Evolutionary conservation across 768 basidiomycete species (phyloP).

Genomic region (Rhodotorula paludigena): DNA sequence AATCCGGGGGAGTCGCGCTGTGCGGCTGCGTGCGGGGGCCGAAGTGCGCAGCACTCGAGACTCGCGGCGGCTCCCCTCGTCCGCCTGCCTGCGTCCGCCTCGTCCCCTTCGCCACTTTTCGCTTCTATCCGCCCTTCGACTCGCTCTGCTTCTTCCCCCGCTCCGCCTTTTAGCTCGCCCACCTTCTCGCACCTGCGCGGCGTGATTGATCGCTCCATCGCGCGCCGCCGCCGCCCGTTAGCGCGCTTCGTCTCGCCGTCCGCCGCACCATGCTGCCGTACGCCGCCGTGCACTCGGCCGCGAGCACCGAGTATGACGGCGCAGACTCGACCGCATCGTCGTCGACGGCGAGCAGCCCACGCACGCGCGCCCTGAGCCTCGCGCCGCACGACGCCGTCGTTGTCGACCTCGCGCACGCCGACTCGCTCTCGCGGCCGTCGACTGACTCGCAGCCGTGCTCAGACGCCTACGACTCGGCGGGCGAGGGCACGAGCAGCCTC

Average conservation of each 20-base stretch:
- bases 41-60: too few relatives aligned
- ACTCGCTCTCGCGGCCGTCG: slow-evolving; percentile 6
- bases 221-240: background rate
- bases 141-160: too few relatives aligned
- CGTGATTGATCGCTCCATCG: background rate
- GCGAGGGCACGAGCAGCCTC: slow-evolving; percentile 2
- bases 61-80: too few relatives aligned
- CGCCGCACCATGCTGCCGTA: background rate
- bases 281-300: background rate
- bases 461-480: slow-evolving; percentile 33
- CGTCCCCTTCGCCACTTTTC: too few relatives aligned
- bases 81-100: too few relatives aligned
- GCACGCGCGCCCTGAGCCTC: background rate
- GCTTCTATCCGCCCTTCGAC: too few relatives aligned
- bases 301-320: background rate
- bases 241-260: background rate
- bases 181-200: too few relatives aligned
- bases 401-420: background rate
- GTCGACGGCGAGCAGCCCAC: background rate
- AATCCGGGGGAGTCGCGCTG: too few relatives aligned
- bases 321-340: background rate
- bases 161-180: too few relatives aligned
- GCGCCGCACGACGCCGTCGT: background rate
- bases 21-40: too few relatives aligned
- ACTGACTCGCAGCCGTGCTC: slow-evolving; percentile 17